Evolutionary conservation across 208 protist genomes (phyloP).

Genomic region (Leishmania tarentolae): DNA sequence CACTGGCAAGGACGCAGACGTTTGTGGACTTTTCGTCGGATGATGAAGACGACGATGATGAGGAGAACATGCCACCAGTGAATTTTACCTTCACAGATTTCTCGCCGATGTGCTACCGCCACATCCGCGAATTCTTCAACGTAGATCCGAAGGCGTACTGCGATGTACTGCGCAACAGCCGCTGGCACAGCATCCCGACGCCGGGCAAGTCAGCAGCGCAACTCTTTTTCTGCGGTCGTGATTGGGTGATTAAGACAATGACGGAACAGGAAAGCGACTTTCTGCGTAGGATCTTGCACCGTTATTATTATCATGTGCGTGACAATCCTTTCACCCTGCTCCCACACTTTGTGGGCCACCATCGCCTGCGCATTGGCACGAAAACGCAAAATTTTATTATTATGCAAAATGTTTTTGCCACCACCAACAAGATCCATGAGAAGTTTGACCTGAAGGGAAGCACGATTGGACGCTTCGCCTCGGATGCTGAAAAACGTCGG

Average conservation of each 20-base stretch:
- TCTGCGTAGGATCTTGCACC: conserved; percentile 86
- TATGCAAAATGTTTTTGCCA: conserved; percentile 96
- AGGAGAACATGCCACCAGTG: conserved; percentile 45
- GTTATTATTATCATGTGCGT: conserved; percentile 91
- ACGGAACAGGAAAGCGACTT: conserved; percentile 86
- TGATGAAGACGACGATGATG: conserved; percentile 47
- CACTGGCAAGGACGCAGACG: background rate
- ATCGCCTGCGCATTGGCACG: conserved; percentile 66
- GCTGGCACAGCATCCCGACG: conserved; percentile 89
- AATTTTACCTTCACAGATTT: conserved; percentile 88
- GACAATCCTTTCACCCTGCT: conserved; percentile 92
- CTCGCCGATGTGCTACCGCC: conserved; percentile 92
- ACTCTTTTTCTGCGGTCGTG: conserved; percentile 91
- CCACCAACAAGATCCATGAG: conserved; percentile 87
- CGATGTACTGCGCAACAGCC: conserved; percentile 68
- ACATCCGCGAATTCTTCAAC: conserved; percentile 88
- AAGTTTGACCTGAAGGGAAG: conserved; percentile 95
- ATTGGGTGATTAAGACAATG: conserved; percentile 96
- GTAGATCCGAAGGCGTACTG: conserved; percentile 77
- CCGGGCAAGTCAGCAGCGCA: conserved; percentile 89
- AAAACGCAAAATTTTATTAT: conserved; percentile 88
- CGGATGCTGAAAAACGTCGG: conserved; percentile 76
- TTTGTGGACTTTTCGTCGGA: conserved; percentile 28
- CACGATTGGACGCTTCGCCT: conserved; percentile 89
- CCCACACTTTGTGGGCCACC: conserved; percentile 91